Conservation (phyloP, 2,329 filamentous ascomycete genomes). For the Chaetoscypha palmicola region DNA sequence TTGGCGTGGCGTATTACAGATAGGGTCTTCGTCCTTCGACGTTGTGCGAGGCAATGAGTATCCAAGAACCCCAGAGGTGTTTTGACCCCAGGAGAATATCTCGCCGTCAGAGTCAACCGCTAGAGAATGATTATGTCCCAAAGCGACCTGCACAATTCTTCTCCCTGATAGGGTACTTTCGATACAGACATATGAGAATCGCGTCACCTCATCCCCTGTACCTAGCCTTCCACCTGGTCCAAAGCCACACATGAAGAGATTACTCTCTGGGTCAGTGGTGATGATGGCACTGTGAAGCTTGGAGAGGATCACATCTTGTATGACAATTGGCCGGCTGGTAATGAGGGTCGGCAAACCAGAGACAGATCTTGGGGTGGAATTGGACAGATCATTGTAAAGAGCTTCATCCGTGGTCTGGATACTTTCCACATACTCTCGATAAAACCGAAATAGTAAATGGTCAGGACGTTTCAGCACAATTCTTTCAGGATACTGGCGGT, state of each 20-base stretch:
- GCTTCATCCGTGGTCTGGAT: constrained; percentile 16
- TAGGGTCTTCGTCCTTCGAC: constrained; percentile 72
- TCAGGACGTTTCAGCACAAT: constrained; percentile 70
- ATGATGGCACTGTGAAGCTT: constrained; percentile 88
- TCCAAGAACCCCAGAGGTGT: constrained; percentile 77
- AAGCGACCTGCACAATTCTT: constrained; percentile 67
- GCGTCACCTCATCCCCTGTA: constrained; percentile 80
- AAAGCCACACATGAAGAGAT: constrained; percentile 88
- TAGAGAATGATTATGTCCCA: constrained; percentile 88
- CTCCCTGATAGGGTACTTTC: constrained; percentile 65
- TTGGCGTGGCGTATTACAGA: constrained; percentile 74
- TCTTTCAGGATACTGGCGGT: constrained; percentile 87
- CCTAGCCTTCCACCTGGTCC: constrained; percentile 85
- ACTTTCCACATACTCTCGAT: constrained; percentile 55
- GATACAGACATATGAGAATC: constrained; percentile 79
- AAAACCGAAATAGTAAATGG: constrained; percentile 66
- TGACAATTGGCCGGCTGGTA: constrained; percentile 62
- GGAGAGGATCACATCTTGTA: constrained; percentile 78
- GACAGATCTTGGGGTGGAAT: constrained; percentile 27
- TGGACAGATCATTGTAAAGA: constrained; percentile 13
- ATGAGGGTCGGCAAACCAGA: constrained; percentile 65
- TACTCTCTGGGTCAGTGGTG: constrained; percentile 79
- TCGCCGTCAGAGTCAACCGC: constrained; percentile 82
- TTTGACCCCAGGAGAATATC: constrained; percentile 91
- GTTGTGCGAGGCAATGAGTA: constrained; percentile 64